These are phyloP conservation scores for Hypoxylon sp. DNA, from an alignment of 2,329 filamentous ascomycete species.

Conservation along the genomic window DNA sequence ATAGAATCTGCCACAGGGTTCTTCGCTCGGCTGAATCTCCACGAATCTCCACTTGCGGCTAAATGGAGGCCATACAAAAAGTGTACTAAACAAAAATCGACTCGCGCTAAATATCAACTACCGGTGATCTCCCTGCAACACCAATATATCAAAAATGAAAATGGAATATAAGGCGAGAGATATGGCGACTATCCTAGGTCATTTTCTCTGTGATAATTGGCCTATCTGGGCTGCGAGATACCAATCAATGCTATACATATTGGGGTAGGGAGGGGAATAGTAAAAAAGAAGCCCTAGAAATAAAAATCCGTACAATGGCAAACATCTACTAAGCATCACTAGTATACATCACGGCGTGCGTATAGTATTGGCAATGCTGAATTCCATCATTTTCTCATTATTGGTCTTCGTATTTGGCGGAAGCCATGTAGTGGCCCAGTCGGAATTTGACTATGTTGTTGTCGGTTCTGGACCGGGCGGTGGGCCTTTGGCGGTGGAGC, in stretches of 20 bases:
- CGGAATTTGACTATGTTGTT: conserved; percentile 72
- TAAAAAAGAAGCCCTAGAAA: conserved; percentile 20
- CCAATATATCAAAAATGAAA: conserved; percentile 39
- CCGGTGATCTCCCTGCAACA: conserved; percentile 20
- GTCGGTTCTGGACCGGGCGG: conserved; percentile 74
- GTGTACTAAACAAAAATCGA: neutral
- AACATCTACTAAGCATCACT: neutral
- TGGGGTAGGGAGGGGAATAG: conserved; percentile 1
- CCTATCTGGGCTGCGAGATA: conserved; percentile 18
- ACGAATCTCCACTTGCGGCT: conserved; percentile 32
- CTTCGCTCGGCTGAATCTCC: conserved; percentile 37
- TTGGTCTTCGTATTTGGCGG: conserved; percentile 10
- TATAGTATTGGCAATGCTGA: conserved; percentile 19
- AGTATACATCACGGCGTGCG: neutral
- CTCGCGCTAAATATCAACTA: conserved; percentile 25
- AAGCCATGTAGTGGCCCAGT: conserved; percentile 29
- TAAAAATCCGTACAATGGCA: neutral
- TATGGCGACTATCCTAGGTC: neutral
- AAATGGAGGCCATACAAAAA: conserved; percentile 24
- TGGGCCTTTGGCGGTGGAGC: conserved; percentile 70
- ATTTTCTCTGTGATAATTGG: conserved; percentile 22
- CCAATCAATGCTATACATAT: conserved; percentile 1
- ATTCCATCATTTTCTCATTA: conserved; percentile 11
- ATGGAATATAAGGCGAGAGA: conserved; percentile 8
- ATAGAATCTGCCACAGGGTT: conserved; percentile 2